Conservation (phyloP, 225 moss, liverwort and hornwort species). For the Straminergon stramineum region DNA sequence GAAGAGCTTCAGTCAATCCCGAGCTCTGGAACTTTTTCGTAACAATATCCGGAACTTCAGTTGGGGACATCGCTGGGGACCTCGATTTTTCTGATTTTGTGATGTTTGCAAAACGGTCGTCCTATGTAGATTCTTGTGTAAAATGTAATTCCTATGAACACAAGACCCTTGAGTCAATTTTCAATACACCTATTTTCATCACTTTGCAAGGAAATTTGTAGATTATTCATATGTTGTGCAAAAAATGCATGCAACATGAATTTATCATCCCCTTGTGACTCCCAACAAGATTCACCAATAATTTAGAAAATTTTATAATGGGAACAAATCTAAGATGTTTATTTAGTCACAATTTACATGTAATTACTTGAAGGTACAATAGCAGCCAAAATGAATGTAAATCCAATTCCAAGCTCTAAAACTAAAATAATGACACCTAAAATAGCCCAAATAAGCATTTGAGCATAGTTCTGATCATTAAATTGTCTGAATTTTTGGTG, state of each 20-base stretch:
- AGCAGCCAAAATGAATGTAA: too few relatives aligned
- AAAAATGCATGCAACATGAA: too few relatives aligned
- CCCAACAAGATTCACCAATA: background rate
- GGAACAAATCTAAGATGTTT: accelerated
- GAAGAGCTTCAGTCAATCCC: background rate
- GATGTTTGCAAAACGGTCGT: background rate
- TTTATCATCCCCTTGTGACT: background rate
- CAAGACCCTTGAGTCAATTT: background rate
- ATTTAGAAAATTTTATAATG: background rate
- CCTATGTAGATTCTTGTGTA: background rate
- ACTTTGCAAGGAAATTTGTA: background rate
- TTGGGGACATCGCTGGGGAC: background rate
- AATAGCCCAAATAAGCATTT: too few relatives aligned
- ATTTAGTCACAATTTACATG: too few relatives aligned
- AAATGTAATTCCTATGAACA: background rate
- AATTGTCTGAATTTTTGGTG: too few relatives aligned
- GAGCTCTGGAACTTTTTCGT: background rate
- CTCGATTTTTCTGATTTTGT: background rate
- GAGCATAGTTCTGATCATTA: too few relatives aligned
- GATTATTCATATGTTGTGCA: background rate
- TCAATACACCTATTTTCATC: background rate
- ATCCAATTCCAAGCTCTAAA: background rate
- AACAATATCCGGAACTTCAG: slow-evolving; percentile 18
- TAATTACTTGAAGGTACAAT: accelerated
- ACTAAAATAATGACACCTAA: background rate